Conservation (phyloP, 305 asterid genomes). For the Petunia hybrid region DNA sequence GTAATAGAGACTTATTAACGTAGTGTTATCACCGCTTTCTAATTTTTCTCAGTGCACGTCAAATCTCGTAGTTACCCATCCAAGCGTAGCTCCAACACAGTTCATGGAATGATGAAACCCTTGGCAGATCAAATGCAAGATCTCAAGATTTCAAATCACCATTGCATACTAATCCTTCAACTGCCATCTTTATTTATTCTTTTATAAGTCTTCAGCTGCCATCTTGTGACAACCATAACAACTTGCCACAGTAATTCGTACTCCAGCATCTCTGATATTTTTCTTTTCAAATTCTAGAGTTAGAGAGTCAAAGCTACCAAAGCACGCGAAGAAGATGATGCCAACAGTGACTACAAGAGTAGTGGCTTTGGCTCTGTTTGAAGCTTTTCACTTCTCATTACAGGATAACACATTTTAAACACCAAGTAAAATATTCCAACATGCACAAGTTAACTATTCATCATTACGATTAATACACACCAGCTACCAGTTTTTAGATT, state of each 20-base stretch:
- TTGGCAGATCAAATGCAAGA: background rate
- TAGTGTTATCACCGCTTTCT: background rate
- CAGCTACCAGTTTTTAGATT: background rate
- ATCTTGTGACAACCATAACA: background rate
- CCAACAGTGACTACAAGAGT: background rate
- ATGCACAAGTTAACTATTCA: background rate
- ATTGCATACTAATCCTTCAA: background rate
- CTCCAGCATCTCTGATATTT: no score
- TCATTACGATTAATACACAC: background rate
- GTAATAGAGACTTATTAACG: background rate
- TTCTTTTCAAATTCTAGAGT: no score
- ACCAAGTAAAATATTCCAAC: background rate
- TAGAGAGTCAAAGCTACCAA: no score
- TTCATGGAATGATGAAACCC: no score
- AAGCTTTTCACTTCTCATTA: constrained; percentile 10
- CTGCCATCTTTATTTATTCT: background rate
- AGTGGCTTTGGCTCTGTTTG: background rate
- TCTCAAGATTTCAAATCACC: background rate
- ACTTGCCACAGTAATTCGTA: background rate
- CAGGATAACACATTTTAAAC: background rate
- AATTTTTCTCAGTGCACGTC: background rate
- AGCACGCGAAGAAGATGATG: no score
- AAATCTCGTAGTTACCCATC: no score
- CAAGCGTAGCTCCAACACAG: no score
- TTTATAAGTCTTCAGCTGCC: background rate